A percentile compares a stretch with the other conserved stretches of the same genome.
Evolutionary conservation across 1,284 basidiomycete genomes (phyloP).

Genomic region (Rugosomyces carneus): DNA sequence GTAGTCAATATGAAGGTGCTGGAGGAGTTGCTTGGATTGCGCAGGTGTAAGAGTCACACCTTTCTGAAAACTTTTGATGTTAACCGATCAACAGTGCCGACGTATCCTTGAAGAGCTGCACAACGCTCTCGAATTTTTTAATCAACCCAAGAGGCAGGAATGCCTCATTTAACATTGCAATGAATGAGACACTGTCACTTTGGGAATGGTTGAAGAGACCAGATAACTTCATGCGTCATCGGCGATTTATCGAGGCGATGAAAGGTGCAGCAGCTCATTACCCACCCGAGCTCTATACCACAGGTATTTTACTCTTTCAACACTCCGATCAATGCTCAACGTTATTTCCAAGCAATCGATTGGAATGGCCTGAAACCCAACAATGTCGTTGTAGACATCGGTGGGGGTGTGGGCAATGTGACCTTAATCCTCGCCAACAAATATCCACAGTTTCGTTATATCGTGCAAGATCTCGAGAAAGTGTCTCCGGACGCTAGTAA

Average conservation of each 20-base stretch:
- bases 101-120: constrained; percentile 18
- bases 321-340: not conserved
- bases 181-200: constrained; percentile 10
- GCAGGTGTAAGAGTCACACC: constrained; percentile 14
- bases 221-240: constrained; percentile 15
- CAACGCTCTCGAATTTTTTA: constrained; percentile 16
- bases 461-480: constrained; percentile 26
- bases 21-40: constrained; percentile 17
- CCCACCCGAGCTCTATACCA: constrained; percentile 13
- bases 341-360: constrained; percentile 17
- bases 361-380: constrained; percentile 20
- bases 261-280: constrained; percentile 17
- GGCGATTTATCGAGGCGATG: constrained; percentile 20
- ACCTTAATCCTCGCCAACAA: constrained; percentile 18
- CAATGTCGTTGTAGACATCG: constrained; percentile 26
- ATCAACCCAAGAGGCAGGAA: constrained; percentile 7
- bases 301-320: constrained; percentile 10
- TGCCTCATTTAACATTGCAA: constrained; percentile 18
- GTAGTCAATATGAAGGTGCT: constrained; percentile 14
- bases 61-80: not conserved
- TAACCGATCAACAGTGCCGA: constrained; percentile 18
- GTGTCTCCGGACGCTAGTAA: constrained; percentile 19
- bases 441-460: constrained; percentile 19
- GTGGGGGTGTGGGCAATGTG: constrained; percentile 24
- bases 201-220: constrained; percentile 21